These are phyloP conservation scores for Cyclocybe aegerita DNA, from an alignment of 768 basidiomycete species.

Conservation along the genomic window DNA sequence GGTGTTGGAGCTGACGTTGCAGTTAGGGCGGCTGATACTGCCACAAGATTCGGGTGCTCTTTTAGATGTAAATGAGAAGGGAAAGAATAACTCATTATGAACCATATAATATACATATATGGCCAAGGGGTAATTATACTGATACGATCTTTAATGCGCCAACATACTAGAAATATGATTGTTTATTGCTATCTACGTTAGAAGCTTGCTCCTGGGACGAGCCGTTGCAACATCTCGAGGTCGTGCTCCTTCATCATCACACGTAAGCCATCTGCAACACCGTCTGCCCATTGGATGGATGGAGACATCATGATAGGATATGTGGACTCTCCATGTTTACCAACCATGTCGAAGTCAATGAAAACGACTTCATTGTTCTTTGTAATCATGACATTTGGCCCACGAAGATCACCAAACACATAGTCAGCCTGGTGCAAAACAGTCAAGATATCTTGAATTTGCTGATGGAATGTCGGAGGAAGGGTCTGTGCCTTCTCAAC, in stretches of 20 bases:
- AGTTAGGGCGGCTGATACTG: no score
- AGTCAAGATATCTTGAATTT: conserved; percentile 1
- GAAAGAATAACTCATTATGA: no score
- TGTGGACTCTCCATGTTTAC: conserved; percentile 7
- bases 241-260: neutral
- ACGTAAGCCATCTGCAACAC: neutral
- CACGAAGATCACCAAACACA: conserved; percentile 18
- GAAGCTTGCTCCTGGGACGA: neutral
- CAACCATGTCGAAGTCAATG: conserved; percentile 19
- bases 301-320: conserved; percentile 12
- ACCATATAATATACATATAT: no score
- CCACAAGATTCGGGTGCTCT: no score
- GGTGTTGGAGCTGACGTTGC: no score
- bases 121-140: no score
- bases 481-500: neutral
- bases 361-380: conserved; percentile 8
- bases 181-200: neutral
- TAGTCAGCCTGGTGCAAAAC: conserved; percentile 9
- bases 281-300: neutral
- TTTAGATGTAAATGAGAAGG: no score
- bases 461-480: neutral
- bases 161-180: no score
- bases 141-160: no score
- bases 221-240: neutral
- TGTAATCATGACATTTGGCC: conserved; percentile 15